These are phyloP conservation scores for Cyberlindnera maritima DNA, from an alignment of 805 yeast species.

Conservation along the genomic window DNA sequence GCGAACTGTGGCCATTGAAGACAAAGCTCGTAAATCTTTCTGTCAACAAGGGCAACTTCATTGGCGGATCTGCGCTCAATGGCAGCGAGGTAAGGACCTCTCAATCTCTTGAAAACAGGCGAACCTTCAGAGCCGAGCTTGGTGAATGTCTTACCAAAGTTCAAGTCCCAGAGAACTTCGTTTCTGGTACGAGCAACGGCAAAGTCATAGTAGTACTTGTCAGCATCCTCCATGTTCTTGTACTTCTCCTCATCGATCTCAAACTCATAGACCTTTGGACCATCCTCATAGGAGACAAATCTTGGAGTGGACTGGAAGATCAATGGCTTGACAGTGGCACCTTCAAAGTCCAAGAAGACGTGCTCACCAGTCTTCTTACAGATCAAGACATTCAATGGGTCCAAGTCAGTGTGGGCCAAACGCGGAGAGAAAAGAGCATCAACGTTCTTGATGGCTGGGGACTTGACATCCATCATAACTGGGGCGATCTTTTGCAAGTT, in stretches of 20 bases:
- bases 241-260: constrained; percentile 73
- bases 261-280: constrained; percentile 79
- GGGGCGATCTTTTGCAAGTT: constrained; percentile 57
- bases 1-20: constrained; percentile 68
- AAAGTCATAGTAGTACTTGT: constrained; percentile 77
- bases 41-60: constrained; percentile 63
- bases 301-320: constrained; percentile 75
- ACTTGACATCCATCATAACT: constrained; percentile 48
- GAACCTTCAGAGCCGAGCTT: constrained; percentile 80
- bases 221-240: constrained; percentile 63
- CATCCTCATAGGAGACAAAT: constrained; percentile 76
- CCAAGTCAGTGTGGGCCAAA: constrained; percentile 77
- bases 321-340: constrained; percentile 76
- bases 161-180: constrained; percentile 83
- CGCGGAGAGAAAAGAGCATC: constrained; percentile 68
- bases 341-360: constrained; percentile 80
- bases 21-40: constrained; percentile 60
- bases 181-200: constrained; percentile 89
- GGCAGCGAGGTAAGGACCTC: constrained; percentile 60
- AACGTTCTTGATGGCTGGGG: constrained; percentile 58
- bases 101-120: constrained; percentile 71
- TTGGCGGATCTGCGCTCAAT: constrained; percentile 54
- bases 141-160: constrained; percentile 61
- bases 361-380: constrained; percentile 39
- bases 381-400: constrained; percentile 79